A percentile compares a stretch with the other conserved stretches of the same genome.
These are phyloP conservation scores for Diplodia corticola DNA, from an alignment of 2,329 filamentous ascomycete species.

Conservation along the genomic window DNA sequence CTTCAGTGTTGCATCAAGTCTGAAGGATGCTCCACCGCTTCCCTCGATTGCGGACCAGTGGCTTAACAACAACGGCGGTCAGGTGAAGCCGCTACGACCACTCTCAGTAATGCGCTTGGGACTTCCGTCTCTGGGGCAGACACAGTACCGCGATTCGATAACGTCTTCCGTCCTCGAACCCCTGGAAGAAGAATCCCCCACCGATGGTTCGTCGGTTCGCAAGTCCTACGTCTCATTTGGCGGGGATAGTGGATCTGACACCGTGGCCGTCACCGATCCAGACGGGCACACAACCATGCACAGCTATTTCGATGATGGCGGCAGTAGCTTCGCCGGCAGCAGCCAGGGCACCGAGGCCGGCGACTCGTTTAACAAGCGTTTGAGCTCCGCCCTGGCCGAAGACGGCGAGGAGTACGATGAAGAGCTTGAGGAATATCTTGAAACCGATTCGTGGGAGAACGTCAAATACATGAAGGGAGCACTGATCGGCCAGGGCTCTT, in stretches of 20 bases:
- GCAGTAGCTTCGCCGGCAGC: slow-evolving; percentile 69
- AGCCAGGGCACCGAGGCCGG: slow-evolving; percentile 57
- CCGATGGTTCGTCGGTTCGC: slow-evolving; percentile 72
- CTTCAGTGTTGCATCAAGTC: slow-evolving; percentile 85
- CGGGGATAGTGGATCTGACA: slow-evolving; percentile 68
- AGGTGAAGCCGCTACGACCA: slow-evolving; percentile 54
- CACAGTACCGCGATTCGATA: slow-evolving; percentile 80
- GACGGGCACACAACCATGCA: slow-evolving; percentile 68
- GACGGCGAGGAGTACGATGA: slow-evolving; percentile 92
- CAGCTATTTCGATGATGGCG: slow-evolving; percentile 83
- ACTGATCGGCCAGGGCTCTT: slow-evolving; percentile 93
- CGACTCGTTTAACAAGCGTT: slow-evolving; percentile 76
- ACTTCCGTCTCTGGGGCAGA: slow-evolving; percentile 42
- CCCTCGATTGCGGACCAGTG: slow-evolving; percentile 94
- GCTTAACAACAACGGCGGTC: slow-evolving; percentile 62
- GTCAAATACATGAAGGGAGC: slow-evolving; percentile 99
- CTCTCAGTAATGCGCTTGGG: slow-evolving; percentile 62
- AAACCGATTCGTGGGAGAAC: slow-evolving; percentile 91
- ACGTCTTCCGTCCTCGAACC: slow-evolving; percentile 87
- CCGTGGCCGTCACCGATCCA: slow-evolving; percentile 72
- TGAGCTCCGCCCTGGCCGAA: slow-evolving; percentile 81
- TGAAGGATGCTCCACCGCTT: slow-evolving; percentile 90
- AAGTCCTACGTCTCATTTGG: slow-evolving; percentile 94
- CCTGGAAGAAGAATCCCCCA: slow-evolving; percentile 83
- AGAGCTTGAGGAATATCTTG: slow-evolving; percentile 84